A percentile compares a stretch with the other conserved stretches of the same genome.
Evolutionary conservation across 1,284 basidiomycete species (phyloP).

Genomic region (Leucoagaricus sp.): DNA sequence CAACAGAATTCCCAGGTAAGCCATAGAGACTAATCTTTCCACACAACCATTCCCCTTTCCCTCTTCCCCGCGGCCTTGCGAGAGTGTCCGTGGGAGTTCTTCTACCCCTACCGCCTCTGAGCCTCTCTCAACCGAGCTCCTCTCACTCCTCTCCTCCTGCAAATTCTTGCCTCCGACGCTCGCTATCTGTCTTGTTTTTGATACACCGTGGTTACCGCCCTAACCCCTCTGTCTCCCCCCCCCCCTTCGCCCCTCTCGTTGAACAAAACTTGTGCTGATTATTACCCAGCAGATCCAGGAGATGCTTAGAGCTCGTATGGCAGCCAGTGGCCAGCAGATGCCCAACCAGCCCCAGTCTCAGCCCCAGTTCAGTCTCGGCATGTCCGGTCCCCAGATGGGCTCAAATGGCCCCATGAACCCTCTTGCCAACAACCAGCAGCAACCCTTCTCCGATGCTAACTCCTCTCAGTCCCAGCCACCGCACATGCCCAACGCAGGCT

Average conservation of each 20-base stretch:
- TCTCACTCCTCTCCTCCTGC: constrained; percentile 15
- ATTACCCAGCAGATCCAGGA: constrained; percentile 34
- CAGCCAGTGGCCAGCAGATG: constrained; percentile 29
- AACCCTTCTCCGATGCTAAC: constrained; percentile 45
- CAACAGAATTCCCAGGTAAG: constrained; percentile 49
- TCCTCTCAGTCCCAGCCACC: constrained; percentile 38
- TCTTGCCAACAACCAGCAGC: constrained; percentile 22
- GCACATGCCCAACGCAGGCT: constrained; percentile 40
- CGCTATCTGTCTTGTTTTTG: too few species aligned
- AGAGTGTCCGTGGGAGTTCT: not conserved
- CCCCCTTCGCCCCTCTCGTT: constrained; percentile 1
- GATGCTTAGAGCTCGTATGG: constrained; percentile 36
- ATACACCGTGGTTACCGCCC: constrained; percentile 3
- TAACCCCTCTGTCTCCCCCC: constrained; percentile 3
- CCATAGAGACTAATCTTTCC: constrained; percentile 24
- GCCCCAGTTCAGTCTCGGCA: constrained; percentile 43
- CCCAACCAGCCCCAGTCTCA: constrained; percentile 42
- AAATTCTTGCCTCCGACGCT: constrained; percentile 6
- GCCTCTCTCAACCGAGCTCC: not conserved
- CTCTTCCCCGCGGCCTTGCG: constrained; percentile 11
- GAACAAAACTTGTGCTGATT: not conserved
- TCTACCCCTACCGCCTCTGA: not conserved
- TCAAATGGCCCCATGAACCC: constrained; percentile 22
- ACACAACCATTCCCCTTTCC: constrained; percentile 15
- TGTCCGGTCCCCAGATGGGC: constrained; percentile 33